Percentiles rank a stretch among this genome's conserved stretches.
phyloP scores from a whole-genome alignment of 768 basidiomycete species.

The Rubroboletus satanas region DNA sequence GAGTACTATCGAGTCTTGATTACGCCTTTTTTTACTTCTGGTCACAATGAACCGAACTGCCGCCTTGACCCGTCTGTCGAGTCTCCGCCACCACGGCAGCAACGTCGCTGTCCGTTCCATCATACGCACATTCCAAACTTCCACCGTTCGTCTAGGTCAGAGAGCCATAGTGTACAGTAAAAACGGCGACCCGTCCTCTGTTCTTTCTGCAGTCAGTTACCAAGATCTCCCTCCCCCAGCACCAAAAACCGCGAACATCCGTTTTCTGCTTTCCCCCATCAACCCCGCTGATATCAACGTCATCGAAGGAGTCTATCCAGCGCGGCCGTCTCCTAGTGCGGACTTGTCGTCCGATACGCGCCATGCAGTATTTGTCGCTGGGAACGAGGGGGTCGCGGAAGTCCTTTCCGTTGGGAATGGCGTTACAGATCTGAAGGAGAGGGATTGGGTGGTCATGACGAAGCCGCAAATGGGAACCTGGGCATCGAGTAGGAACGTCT shows the following conservation, averaged over 20 bases:
- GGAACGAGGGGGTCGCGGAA: slow-evolving; percentile 74
- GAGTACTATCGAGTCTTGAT: background rate
- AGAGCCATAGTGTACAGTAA: slow-evolving; percentile 64
- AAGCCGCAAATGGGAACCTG: slow-evolving; percentile 75
- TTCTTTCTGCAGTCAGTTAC: slow-evolving; percentile 52
- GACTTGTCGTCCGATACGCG: slow-evolving; percentile 33
- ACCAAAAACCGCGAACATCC: slow-evolving; percentile 59
- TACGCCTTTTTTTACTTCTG: background rate
- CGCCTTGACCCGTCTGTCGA: background rate
- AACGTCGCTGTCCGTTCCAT: background rate
- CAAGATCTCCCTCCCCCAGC: slow-evolving; percentile 50
- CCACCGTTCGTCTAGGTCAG: slow-evolving; percentile 34
- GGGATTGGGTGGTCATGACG: slow-evolving; percentile 74
- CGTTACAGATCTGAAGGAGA: slow-evolving; percentile 44
- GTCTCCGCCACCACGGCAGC: background rate
- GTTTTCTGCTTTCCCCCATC: slow-evolving; percentile 66
- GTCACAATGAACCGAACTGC: slow-evolving; percentile 2
- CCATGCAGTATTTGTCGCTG: slow-evolving; percentile 52
- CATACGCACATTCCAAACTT: slow-evolving; percentile 29
- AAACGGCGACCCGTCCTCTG: slow-evolving; percentile 59
- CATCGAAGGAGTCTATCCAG: slow-evolving; percentile 78
- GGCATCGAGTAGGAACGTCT: slow-evolving; percentile 54
- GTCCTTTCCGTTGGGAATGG: slow-evolving; percentile 58
- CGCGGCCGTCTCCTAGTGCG: slow-evolving; percentile 45
- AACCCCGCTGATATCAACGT: slow-evolving; percentile 83